A percentile compares a stretch with the other conserved stretches of the same genome.
Conservation (phyloP, 495 filamentous ascomycete genomes). For the Ramalina intermedia region DNA sequence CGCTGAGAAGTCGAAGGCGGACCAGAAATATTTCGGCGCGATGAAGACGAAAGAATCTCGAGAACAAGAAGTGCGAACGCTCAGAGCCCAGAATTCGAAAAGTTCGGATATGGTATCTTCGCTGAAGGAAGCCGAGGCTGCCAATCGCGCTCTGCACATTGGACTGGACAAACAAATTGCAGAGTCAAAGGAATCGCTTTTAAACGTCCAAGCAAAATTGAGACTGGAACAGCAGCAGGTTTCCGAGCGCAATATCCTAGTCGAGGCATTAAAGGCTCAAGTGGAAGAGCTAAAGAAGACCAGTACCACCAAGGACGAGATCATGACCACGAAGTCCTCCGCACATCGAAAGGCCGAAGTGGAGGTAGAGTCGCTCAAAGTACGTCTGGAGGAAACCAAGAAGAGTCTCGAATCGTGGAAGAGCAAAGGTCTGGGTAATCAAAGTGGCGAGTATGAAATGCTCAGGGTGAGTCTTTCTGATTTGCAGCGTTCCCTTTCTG, state of each 20-base stretch:
- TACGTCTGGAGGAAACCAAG: conserved; percentile 55
- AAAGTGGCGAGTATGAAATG: conserved; percentile 67
- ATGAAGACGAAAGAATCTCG: conserved; percentile 85
- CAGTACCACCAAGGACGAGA: conserved; percentile 58
- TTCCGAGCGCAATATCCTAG: conserved; percentile 49
- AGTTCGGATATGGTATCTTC: conserved; percentile 87
- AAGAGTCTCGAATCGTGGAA: conserved; percentile 73
- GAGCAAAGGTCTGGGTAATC: conserved; percentile 62
- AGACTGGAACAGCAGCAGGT: conserved; percentile 55
- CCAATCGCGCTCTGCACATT: conserved; percentile 44
- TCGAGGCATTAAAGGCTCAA: conserved; percentile 63
- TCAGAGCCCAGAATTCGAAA: conserved; percentile 71
- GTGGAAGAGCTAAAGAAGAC: conserved; percentile 57
- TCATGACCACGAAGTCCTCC: conserved; percentile 32
- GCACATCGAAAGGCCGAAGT: conserved; percentile 57
- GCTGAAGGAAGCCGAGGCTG: conserved; percentile 72
- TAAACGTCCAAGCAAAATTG: conserved; percentile 48
- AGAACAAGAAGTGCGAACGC: conserved; percentile 56
- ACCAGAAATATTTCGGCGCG: conserved; percentile 92
- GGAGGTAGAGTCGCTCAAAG: conserved; percentile 57
- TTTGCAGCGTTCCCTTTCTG: neutral
- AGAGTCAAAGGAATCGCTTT: conserved; percentile 63
- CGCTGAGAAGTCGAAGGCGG: conserved; percentile 88
- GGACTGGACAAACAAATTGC: conserved; percentile 82
- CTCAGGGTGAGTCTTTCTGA: conserved; percentile 49